Percentiles rank a stretch among this genome's conserved stretches.
These are phyloP conservation scores for Corymbia citriodora DNA, from an alignment of 441 rosid species.

Conservation along the genomic window DNA sequence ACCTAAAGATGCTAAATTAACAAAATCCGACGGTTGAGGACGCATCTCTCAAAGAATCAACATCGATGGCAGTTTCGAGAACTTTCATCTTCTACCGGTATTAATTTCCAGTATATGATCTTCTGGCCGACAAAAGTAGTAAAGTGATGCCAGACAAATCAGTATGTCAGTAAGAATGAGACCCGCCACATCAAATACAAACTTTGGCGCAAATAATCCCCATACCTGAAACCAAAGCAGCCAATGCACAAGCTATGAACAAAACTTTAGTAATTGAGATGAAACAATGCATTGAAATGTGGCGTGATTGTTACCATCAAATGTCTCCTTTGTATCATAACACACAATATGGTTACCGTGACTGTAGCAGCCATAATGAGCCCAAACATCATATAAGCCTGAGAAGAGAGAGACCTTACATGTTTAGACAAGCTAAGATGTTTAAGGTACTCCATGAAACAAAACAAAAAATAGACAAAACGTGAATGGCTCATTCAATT, in stretches of 20 bases:
- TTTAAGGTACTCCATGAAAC: neutral
- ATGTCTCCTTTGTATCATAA: conserved; percentile 84
- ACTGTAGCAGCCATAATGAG: conserved; percentile 48
- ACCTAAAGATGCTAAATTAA: neutral
- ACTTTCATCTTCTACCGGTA: neutral
- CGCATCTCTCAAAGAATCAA: neutral
- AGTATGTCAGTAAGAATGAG: conserved; percentile 61
- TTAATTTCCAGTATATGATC: neutral
- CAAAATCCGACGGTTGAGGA: neutral
- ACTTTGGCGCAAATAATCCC: conserved; percentile 96
- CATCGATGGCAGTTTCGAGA: rapidly evolving
- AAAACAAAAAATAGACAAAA: neutral
- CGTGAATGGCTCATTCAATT: neutral
- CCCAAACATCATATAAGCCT: conserved; percentile 80
- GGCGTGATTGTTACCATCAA: conserved; percentile 53
- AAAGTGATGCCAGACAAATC: conserved; percentile 63
- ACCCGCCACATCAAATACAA: conserved; percentile 85
- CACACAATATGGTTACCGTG: conserved; percentile 66
- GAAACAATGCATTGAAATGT: neutral
- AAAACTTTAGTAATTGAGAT: neutral
- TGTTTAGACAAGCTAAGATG: neutral
- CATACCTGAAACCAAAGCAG: conserved; percentile 59
- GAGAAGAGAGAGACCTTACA: conserved; percentile 4
- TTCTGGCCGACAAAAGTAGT: conserved; percentile 24
- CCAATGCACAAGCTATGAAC: neutral